Conservation (phyloP, 1,139 yeast genomes). For the Blastobotrys aristatus region DNA sequence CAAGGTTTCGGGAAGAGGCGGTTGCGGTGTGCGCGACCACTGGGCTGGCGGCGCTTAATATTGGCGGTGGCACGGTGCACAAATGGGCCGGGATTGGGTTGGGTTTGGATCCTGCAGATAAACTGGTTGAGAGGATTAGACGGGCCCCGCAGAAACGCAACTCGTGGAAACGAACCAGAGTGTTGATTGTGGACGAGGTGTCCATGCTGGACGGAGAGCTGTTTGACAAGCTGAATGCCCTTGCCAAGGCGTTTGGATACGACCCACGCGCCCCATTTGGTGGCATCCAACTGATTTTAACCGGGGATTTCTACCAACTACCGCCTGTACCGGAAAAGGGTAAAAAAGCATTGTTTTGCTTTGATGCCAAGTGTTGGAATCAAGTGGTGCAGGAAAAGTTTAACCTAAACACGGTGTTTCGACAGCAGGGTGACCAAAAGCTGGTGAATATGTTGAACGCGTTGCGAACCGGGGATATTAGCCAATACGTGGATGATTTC, state of each 20-base stretch:
- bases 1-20: slow-evolving; percentile 34
- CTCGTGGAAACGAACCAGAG: slow-evolving; percentile 72
- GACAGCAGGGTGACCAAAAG: slow-evolving; percentile 84
- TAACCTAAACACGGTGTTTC: slow-evolving; percentile 70
- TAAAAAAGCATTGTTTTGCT: slow-evolving; percentile 51
- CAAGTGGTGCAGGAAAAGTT: slow-evolving; percentile 45
- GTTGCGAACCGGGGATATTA: slow-evolving; percentile 60
- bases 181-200: slow-evolving; percentile 71
- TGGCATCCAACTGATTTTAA: slow-evolving; percentile 69
- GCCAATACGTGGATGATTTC: slow-evolving; percentile 46
- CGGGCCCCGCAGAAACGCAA: neutral
- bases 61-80: slow-evolving; percentile 80
- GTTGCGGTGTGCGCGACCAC: slow-evolving; percentile 82
- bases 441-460: slow-evolving; percentile 71
- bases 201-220: slow-evolving; percentile 74
- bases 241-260: slow-evolving; percentile 74
- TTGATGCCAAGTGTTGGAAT: slow-evolving; percentile 75
- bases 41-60: slow-evolving; percentile 70
- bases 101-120: slow-evolving; percentile 39
- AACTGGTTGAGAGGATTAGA: neutral
- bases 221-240: slow-evolving; percentile 54
- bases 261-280: slow-evolving; percentile 52
- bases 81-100: slow-evolving; percentile 75
- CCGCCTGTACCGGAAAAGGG: slow-evolving; percentile 58
- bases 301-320: slow-evolving; percentile 82